Conservation (phyloP, 768 basidiomycete genomes). For the Pleurotus citrinopileatus region DNA sequence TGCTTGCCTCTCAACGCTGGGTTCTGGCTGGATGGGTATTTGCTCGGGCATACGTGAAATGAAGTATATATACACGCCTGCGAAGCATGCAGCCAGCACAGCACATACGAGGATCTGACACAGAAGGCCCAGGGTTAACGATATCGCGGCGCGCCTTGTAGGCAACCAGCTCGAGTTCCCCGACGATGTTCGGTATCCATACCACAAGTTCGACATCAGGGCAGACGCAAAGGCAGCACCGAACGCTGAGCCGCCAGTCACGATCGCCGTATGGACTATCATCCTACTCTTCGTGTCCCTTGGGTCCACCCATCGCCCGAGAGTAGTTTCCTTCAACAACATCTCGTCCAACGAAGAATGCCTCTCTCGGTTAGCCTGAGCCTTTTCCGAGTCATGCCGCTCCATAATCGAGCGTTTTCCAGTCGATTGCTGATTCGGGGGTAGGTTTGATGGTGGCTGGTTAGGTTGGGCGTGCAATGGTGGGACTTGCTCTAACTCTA, state of each 20-base stretch:
- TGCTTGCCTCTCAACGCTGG: no score
- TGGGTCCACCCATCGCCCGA: conserved; percentile 32
- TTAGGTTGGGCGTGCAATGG: conserved; percentile 14
- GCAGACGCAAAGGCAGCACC: conserved; percentile 22
- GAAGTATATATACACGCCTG: background rate
- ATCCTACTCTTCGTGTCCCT: conserved; percentile 26
- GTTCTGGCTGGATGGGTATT: background rate
- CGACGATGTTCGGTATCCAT: conserved; percentile 23
- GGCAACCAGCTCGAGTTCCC: conserved; percentile 18
- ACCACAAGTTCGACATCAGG: conserved; percentile 18
- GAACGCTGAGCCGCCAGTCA: conserved; percentile 28
- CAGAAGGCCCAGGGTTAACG: background rate
- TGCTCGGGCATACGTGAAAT: background rate
- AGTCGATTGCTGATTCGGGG: conserved; percentile 10
- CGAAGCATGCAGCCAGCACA: background rate
- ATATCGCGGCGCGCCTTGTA: background rate
- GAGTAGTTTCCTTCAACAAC: conserved; percentile 24
- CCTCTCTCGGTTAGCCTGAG: conserved; percentile 17
- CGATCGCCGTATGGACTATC: conserved; percentile 26
- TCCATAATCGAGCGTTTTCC: background rate
- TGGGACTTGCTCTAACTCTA: conserved; percentile 34
- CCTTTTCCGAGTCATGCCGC: conserved; percentile 13
- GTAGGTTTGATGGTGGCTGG: background rate
- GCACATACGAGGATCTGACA: background rate
- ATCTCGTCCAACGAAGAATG: conserved; percentile 27